phyloP scores from a whole-genome alignment of 306 rosid genomes.

The Cyamopsis tetragonoloba region DNA sequence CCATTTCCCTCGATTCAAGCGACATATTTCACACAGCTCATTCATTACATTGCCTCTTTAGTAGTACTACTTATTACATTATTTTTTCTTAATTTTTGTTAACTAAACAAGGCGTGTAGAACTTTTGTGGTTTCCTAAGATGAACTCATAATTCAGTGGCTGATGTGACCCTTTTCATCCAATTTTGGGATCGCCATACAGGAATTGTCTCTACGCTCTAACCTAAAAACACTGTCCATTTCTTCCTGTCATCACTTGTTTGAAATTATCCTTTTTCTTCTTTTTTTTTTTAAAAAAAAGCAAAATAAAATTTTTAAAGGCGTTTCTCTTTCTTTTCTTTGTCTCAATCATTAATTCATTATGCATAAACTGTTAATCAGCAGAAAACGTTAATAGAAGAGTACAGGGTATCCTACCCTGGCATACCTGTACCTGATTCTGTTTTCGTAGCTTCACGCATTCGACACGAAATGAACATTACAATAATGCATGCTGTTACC shows the following conservation, averaged over 20 bases:
- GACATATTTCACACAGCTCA: conserved; percentile 27
- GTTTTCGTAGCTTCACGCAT: conserved; percentile 26
- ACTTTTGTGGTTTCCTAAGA: conserved; percentile 25
- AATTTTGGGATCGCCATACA: conserved; percentile 29
- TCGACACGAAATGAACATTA: conserved; percentile 27
- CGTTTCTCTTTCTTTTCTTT: background rate
- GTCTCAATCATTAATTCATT: conserved; percentile 36
- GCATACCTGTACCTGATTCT: conserved; percentile 24
- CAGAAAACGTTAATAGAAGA: conserved; percentile 29
- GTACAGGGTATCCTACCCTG: conserved; percentile 36
- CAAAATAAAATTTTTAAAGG: conserved; percentile 4
- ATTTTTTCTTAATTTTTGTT: background rate
- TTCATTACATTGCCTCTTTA: background rate
- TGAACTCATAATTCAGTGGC: background rate
- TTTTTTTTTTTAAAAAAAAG: background rate
- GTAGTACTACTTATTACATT: too few relatives aligned
- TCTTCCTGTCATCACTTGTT: conserved; percentile 26
- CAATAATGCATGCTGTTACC: too few relatives aligned
- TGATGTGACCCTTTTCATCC: background rate
- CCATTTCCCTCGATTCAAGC: conserved; percentile 42
- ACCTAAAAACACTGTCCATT: conserved; percentile 32
- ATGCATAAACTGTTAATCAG: conserved; percentile 7
- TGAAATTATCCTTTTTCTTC: conserved; percentile 20
- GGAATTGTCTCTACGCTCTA: conserved; percentile 4
- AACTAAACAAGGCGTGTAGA: background rate